These are phyloP conservation scores for Pilobolus umbonatus DNA, from an alignment of 192 early-diverging fungal species.

Conservation along the genomic window DNA sequence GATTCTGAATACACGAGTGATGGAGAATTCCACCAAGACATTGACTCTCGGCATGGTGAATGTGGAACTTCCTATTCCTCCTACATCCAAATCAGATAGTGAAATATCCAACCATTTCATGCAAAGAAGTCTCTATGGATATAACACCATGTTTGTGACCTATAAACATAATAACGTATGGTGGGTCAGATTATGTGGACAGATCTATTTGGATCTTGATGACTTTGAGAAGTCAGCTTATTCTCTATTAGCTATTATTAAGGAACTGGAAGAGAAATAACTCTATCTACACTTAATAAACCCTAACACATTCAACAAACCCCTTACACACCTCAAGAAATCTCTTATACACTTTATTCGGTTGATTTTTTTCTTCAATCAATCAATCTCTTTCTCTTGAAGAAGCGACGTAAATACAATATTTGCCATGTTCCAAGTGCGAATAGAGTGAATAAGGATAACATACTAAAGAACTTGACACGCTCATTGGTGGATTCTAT, in stretches of 20 bases:
- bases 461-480: slow-evolving; percentile 75
- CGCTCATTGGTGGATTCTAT: slow-evolving; percentile 86
- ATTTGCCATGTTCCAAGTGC: slow-evolving; percentile 76
- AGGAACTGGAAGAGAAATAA: not conserved
- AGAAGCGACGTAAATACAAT: slow-evolving; percentile 79
- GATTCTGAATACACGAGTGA: slow-evolving; percentile 47
- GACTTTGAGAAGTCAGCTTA: slow-evolving; percentile 39
- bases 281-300: too few species aligned
- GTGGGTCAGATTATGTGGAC: slow-evolving; percentile 51
- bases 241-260: not conserved
- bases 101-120: slow-evolving; percentile 5
- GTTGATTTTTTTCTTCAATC: slow-evolving; percentile 41
- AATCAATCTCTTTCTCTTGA: slow-evolving; percentile 86
- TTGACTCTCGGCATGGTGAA: slow-evolving; percentile 56
- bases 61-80: slow-evolving; percentile 43
- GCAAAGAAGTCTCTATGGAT: slow-evolving; percentile 33
- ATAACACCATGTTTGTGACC: slow-evolving; percentile 32
- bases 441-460: slow-evolving; percentile 70
- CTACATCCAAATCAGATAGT: slow-evolving; percentile 24
- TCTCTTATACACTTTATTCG: not conserved
- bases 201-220: slow-evolving; percentile 47
- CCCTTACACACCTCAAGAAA: too few species aligned
- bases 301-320: too few species aligned
- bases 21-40: slow-evolving; percentile 44
- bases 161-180: slow-evolving; percentile 45